Percentiles rank a stretch among this genome's conserved stretches.
phyloP scores from a whole-genome alignment of 768 basidiomycete species.

The Tricholoma sp. region DNA sequence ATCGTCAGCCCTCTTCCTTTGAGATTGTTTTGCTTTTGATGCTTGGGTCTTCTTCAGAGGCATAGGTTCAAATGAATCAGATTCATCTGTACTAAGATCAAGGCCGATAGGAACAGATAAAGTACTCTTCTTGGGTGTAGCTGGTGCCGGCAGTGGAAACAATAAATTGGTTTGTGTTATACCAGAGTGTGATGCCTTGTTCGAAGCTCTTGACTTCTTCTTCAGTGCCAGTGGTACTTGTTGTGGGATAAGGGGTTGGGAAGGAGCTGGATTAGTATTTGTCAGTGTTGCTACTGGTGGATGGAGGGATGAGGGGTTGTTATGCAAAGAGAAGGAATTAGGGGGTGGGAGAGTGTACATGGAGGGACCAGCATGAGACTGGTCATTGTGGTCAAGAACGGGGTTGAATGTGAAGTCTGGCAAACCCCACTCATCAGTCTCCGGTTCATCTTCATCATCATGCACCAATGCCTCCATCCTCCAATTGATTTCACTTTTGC shows the following conservation, averaged over 20 bases:
- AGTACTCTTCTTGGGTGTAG: background rate
- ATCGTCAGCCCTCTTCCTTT: too few species aligned
- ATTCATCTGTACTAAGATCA: too few species aligned
- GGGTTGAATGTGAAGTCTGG: background rate
- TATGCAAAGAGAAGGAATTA: background rate
- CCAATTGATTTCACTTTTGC: background rate
- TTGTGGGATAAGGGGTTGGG: background rate
- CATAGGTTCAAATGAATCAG: too few species aligned
- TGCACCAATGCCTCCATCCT: background rate
- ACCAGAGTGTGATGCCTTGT: background rate
- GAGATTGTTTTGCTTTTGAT: too few species aligned
- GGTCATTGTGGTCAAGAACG: background rate
- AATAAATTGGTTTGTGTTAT: background rate
- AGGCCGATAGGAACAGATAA: too few species aligned
- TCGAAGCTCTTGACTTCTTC: background rate
- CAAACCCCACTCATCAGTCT: background rate
- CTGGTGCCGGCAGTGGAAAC: background rate
- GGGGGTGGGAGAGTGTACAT: background rate
- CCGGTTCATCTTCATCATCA: background rate
- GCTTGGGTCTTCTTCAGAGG: too few species aligned
- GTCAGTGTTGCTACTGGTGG: background rate
- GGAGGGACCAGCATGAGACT: background rate
- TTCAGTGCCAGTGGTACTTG: background rate
- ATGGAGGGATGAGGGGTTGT: background rate
- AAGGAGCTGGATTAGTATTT: background rate